Conservation (phyloP, 257 asterid species). For the Lantana camara region DNA sequence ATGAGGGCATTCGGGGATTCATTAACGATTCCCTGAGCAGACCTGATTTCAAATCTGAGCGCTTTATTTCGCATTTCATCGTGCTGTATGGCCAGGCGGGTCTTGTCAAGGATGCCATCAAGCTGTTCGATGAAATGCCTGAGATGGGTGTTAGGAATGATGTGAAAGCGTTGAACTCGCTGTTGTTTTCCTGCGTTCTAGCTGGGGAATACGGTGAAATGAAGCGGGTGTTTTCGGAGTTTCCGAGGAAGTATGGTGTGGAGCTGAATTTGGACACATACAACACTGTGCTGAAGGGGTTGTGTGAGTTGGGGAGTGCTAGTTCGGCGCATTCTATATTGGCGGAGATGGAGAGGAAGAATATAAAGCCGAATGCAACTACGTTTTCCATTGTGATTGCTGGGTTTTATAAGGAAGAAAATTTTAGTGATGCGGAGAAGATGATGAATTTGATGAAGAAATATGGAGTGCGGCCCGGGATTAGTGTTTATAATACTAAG, state of each 20-base stretch:
- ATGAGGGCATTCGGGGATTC: conserved; percentile 53
- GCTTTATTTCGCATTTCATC: conserved; percentile 53
- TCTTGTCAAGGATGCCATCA: conserved; percentile 53
- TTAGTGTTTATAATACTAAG: conserved; percentile 56
- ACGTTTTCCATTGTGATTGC: conserved; percentile 60
- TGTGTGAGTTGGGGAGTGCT: conserved; percentile 72
- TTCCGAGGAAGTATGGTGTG: conserved; percentile 59
- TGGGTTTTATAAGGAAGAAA: conserved; percentile 81
- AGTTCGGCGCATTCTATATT: conserved; percentile 62
- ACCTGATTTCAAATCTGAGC: conserved; percentile 46
- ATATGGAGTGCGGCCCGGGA: conserved; percentile 38
- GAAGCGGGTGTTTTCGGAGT: conserved; percentile 76
- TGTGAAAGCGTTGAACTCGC: conserved; percentile 57
- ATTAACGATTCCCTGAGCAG: conserved; percentile 54
- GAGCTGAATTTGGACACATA: conserved; percentile 66
- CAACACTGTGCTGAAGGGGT: conserved; percentile 72
- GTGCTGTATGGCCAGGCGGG: conserved; percentile 79
- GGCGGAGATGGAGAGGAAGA: conserved; percentile 73
- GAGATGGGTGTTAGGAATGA: conserved; percentile 47
- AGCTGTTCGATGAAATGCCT: conserved; percentile 70
- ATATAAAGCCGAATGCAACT: conserved; percentile 53
- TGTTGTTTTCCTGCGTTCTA: conserved; percentile 60
- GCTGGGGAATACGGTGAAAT: conserved; percentile 67
- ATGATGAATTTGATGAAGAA: conserved; percentile 58
- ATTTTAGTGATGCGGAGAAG: conserved; percentile 67